These are phyloP conservation scores for Linum tenue DNA, from an alignment of 345 rosid species.

Conservation along the genomic window DNA sequence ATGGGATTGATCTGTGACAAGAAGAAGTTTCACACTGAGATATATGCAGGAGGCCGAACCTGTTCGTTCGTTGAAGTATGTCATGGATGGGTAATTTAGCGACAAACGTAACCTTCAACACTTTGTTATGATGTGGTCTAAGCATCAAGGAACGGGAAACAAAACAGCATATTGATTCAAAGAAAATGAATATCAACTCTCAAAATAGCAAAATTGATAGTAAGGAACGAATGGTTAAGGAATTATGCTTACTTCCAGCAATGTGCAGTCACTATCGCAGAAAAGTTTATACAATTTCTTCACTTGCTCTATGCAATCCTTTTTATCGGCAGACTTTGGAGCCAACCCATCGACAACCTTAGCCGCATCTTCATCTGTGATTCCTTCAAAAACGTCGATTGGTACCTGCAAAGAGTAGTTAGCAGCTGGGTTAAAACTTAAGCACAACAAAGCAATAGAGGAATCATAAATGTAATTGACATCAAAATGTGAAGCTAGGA, in stretches of 20 bases:
- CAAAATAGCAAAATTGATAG: not conserved
- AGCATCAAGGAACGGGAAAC: not conserved
- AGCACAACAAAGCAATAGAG: not conserved
- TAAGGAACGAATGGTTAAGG: not conserved
- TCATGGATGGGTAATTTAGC: not conserved
- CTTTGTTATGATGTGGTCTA: no score
- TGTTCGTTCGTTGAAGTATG: not conserved
- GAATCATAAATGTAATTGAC: not conserved
- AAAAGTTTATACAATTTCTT: slow-evolving; percentile 91
- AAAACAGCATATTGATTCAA: not conserved
- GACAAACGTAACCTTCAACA: not conserved
- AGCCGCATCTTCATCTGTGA: slow-evolving; percentile 94
- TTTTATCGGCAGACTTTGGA: slow-evolving; percentile 69
- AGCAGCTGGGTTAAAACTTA: slow-evolving; percentile 9
- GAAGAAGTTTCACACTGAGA: slow-evolving; percentile 7
- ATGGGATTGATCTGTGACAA: slow-evolving; percentile 81
- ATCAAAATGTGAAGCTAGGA: not conserved
- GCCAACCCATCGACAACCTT: slow-evolving; percentile 96
- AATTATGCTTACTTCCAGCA: slow-evolving; percentile 74
- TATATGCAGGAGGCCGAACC: not conserved
- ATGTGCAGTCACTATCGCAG: slow-evolving; percentile 74
- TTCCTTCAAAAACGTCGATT: slow-evolving; percentile 84
- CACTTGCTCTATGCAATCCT: slow-evolving; percentile 84
- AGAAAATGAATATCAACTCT: not conserved
- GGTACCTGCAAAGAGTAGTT: slow-evolving; percentile 55